phyloP scores from a whole-genome alignment of 495 filamentous ascomycete genomes.

The Evansstolkia leycettana region DNA sequence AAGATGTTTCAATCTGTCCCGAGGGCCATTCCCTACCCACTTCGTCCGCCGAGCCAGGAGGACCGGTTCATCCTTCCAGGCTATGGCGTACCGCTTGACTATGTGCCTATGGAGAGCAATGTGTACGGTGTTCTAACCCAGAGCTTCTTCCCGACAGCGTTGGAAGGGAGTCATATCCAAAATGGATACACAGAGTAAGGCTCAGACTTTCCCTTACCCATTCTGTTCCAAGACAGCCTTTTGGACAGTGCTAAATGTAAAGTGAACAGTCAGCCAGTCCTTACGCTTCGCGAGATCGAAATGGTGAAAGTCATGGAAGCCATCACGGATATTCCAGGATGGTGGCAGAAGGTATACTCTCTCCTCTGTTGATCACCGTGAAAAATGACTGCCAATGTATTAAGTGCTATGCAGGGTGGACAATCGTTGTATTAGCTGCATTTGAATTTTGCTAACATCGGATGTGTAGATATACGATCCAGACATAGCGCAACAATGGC shows the following conservation, averaged over 20 bases:
- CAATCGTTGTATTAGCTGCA: no score
- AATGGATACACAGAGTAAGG: constrained; percentile 21
- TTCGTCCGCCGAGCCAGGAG: constrained; percentile 5
- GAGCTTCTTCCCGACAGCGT: constrained; percentile 19
- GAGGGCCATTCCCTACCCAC: constrained; percentile 2
- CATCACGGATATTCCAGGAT: constrained; percentile 36
- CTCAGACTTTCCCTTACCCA: no score
- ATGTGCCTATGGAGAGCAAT: constrained; percentile 15
- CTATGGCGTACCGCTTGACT: constrained; percentile 28
- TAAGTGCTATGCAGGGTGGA: no score
- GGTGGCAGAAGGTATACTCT: constrained; percentile 43
- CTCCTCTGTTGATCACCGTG: no score
- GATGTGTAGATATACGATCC: constrained; percentile 37
- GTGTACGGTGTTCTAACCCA: constrained; percentile 16
- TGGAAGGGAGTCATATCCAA: constrained; percentile 22
- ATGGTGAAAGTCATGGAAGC: constrained; percentile 28
- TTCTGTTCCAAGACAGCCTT: no score
- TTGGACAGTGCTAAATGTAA: constrained; percentile 1
- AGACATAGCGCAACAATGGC: constrained; percentile 23
- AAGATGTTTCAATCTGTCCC: constrained; percentile 13
- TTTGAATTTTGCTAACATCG: no score
- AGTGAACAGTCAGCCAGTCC: constrained; percentile 13
- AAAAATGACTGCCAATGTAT: no score
- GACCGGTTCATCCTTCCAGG: constrained; percentile 22
- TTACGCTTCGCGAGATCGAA: constrained; percentile 26